Base-by-base conservation (phyloP, 208 protist species). In the Leishmania mexicana region DNA sequence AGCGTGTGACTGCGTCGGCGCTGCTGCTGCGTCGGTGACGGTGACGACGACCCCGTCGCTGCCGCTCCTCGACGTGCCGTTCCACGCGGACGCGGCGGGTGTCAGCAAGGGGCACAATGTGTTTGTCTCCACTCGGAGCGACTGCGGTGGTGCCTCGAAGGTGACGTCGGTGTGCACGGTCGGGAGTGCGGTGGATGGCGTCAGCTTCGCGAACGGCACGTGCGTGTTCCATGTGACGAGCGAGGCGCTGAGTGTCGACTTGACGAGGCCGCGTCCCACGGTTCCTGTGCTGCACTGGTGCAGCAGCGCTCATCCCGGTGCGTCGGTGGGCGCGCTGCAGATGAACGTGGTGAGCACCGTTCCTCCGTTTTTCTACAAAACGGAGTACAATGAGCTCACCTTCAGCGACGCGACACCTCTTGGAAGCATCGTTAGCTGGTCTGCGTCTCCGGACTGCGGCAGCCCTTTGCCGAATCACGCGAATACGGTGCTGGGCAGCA, bases 31-130 rank as follows among this genome's bases (percentile, higher is more conserved):
- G 0, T 24, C 47, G 38, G 35, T 53, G 6, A 35, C 75, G 35
- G 75, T 79, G 42, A 40, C 58, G 58, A 79, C 58, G 42, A 64
- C n/a, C 3, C 75, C 75, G 42, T 40, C 58, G 75, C 75, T 70
- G 75, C 75, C 75, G 58, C 60, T 79, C 40, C 75, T 79, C 42
- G 75, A 79, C 40, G 58, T 79, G 28, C 75, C 75, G 53, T 79
- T 79, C 40, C 24, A 53, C 54, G 75, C 75, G 21, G 8, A 17
- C 28, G 35, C 7, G 28, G 15, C 75, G 28, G 58, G 40, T 0
- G 0, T 54, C 8, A 24, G 15, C 19, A 24, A 35, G 15, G 54
- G 75, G 21, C 4, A 51, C 13, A 60, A 13, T 2, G 3, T 79
- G 28, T 79, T 51, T 24, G 1, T 65, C 28, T 79, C 75, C 75